phyloP scores from a whole-genome alignment of 1,284 basidiomycete genomes.

The Puccinia hordei region DNA sequence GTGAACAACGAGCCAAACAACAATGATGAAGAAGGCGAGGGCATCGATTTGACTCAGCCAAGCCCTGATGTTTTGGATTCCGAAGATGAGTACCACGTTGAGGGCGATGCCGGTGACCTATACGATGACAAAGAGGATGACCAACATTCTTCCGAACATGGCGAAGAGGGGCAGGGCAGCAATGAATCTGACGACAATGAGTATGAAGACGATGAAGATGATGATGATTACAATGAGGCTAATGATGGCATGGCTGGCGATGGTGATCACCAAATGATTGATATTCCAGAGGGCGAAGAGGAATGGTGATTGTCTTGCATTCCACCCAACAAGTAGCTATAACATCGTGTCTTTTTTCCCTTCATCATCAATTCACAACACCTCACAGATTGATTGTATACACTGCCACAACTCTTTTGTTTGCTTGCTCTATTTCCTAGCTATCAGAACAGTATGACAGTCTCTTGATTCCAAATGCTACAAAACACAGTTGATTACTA shows the following conservation, averaged over 20 bases:
- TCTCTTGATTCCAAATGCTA: too few relatives aligned
- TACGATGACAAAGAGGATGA: slow-evolving; percentile 7
- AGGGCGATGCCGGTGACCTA: not conserved
- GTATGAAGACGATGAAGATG: too few relatives aligned
- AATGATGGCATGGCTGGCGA: not conserved
- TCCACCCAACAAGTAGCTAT: too few relatives aligned
- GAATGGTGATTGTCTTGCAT: not conserved
- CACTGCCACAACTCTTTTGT: too few relatives aligned
- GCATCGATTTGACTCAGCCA: slow-evolving; percentile 17
- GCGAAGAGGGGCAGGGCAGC: not conserved
- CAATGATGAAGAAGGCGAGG: not conserved
- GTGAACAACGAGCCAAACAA: not conserved
- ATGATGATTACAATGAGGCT: not conserved
- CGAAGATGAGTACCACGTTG: not conserved
- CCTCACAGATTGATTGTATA: too few relatives aligned
- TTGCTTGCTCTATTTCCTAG: too few relatives aligned
- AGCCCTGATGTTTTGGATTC: not conserved
- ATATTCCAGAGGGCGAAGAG: slow-evolving; percentile 12
- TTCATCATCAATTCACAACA: too few relatives aligned
- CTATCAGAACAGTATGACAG: too few relatives aligned
- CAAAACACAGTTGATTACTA: too few relatives aligned
- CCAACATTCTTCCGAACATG: not conserved
- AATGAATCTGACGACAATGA: not conserved
- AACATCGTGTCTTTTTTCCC: too few relatives aligned
- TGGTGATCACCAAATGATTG: not conserved